Conservation (phyloP, 768 basidiomycete genomes). For the Russula brevipes region DNA sequence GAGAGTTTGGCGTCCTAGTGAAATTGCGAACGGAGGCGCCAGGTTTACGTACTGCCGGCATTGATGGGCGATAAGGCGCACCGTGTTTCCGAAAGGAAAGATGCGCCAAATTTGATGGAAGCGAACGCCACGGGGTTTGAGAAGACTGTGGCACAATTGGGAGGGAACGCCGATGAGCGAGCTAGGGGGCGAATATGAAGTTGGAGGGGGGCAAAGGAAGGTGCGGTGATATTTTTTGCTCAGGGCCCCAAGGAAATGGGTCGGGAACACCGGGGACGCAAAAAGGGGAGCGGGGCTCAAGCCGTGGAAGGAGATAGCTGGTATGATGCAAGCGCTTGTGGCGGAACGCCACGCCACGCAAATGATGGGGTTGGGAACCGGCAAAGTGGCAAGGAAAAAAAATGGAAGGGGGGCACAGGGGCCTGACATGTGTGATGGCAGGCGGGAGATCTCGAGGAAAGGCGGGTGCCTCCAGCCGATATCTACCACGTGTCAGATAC, state of each 20-base stretch:
- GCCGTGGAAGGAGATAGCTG: not conserved
- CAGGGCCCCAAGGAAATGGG: conserved; percentile 6
- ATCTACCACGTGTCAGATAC: conserved; percentile 12
- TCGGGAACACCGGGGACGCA: not conserved
- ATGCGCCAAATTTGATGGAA: conserved; percentile 6
- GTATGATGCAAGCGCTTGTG: conserved; percentile 21
- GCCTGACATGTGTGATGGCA: not conserved
- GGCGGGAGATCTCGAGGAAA: not conserved
- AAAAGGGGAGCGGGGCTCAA: not conserved
- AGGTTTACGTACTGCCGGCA: not conserved
- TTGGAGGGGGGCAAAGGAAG: not conserved
- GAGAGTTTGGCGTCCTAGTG: not conserved
- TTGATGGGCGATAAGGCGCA: conserved; percentile 11
- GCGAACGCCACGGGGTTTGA: conserved; percentile 19
- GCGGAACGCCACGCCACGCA: conserved; percentile 12
- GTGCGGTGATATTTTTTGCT: not conserved
- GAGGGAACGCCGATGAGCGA: not conserved
- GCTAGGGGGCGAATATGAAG: not conserved
- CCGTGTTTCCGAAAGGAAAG: not conserved
- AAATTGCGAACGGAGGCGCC: not conserved
- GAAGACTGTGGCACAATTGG: conserved; percentile 7
- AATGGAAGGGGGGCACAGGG: not conserved
- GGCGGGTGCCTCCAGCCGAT: not conserved
- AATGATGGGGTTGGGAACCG: conserved; percentile 12
- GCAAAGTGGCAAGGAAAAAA: not conserved